Evolutionary conservation across 2,329 filamentous ascomycete species (phyloP).

Genomic region (Paraphaeosphaeria minitans): DNA sequence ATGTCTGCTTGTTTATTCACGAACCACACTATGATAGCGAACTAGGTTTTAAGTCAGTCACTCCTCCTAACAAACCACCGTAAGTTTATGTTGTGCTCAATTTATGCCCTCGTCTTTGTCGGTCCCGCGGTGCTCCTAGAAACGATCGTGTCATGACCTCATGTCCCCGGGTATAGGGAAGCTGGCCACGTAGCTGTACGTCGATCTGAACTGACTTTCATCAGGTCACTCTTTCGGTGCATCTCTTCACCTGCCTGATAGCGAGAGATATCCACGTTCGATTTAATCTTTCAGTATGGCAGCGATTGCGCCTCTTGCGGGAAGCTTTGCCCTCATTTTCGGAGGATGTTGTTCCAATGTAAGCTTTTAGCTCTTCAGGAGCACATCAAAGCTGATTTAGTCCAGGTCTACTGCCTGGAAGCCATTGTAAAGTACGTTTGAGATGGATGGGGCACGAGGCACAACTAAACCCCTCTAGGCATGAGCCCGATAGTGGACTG

Average conservation of each 20-base stretch:
- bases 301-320: constrained; percentile 43
- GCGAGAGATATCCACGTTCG: neutral
- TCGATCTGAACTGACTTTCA: neutral
- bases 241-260: neutral
- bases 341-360: constrained; percentile 95
- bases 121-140: neutral
- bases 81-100: neutral
- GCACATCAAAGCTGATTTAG: constrained; percentile 20
- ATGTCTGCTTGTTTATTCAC: constrained; percentile 9
- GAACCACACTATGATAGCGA: constrained; percentile 2
- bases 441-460: too few species aligned
- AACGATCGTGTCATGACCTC: neutral
- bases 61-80: neutral
- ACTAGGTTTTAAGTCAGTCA: neutral
- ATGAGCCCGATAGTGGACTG: constrained; percentile 85
- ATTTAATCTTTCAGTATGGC: constrained; percentile 31
- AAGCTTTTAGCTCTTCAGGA: constrained; percentile 40
- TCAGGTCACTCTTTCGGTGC: neutral
- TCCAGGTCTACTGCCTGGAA: constrained; percentile 90
- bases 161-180: neutral
- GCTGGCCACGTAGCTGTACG: neutral
- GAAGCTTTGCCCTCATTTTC: constrained; percentile 85
- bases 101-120: constrained; percentile 1
- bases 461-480: constrained; percentile 56
- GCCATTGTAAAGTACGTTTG: constrained; percentile 86